A percentile compares a stretch with the other conserved stretches of the same genome.
These are phyloP conservation scores for Monosporascus sp. DNA, from an alignment of 2,329 filamentous ascomycete species.

Conservation along the genomic window DNA sequence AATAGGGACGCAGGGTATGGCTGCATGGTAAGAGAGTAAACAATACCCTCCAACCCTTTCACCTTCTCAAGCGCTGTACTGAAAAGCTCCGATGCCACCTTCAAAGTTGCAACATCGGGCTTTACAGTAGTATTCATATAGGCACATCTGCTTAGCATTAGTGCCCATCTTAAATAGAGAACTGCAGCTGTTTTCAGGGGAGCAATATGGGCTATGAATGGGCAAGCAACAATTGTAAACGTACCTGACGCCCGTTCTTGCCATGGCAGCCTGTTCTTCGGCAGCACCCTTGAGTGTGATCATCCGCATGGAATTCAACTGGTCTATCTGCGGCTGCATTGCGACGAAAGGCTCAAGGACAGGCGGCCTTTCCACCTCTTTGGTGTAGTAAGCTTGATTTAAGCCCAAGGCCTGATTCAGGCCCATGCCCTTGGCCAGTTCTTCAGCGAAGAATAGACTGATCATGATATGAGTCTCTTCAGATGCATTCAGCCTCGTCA, in stretches of 20 bases:
- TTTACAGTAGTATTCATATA: constrained; percentile 12
- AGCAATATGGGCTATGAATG: not conserved
- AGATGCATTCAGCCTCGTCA: not conserved
- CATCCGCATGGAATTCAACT: constrained; percentile 6
- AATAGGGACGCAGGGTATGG: constrained; percentile 8
- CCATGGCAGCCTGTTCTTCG: constrained; percentile 1
- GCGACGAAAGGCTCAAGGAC: constrained; percentile 6
- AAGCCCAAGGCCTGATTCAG: constrained; percentile 1
- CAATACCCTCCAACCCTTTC: constrained; percentile 4
- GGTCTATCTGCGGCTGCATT: constrained; percentile 3
- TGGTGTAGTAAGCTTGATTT: constrained; percentile 4
- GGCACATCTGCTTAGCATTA: not conserved
- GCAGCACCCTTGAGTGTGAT: not conserved
- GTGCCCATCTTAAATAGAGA: not conserved
- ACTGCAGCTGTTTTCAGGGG: too few species aligned
- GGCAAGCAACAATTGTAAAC: not conserved
- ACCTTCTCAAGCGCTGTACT: not conserved
- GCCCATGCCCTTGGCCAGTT: constrained; percentile 1
- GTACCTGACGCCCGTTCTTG: constrained; percentile 4
- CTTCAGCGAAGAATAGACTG: constrained; percentile 2
- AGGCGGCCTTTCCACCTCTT: constrained; percentile 3
- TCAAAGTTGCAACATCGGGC: constrained; percentile 3
- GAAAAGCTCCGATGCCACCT: constrained; percentile 1
- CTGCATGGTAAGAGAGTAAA: constrained; percentile 9
- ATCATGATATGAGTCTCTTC: constrained; percentile 7